Conservation (phyloP, 2,329 filamentous ascomycete genomes). For the Neofusicoccum cordaticola region DNA sequence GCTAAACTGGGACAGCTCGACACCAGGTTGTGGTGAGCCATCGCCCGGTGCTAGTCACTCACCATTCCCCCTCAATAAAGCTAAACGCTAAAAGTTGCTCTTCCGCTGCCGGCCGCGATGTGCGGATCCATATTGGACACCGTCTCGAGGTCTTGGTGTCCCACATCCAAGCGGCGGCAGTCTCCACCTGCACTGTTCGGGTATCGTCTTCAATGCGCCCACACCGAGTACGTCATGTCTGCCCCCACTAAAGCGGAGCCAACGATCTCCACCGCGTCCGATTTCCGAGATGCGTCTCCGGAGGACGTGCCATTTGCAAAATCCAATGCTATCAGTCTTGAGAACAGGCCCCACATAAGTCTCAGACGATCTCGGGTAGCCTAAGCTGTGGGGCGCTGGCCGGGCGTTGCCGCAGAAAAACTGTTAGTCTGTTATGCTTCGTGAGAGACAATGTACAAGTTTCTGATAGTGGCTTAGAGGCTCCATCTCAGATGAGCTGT, state of each 20-base stretch:
- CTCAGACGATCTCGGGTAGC: neutral
- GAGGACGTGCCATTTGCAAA: neutral
- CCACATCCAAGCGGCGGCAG: neutral
- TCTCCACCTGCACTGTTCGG: constrained; percentile 2
- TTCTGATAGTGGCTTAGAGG: too few relatives aligned
- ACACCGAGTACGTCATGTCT: neutral
- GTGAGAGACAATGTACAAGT: too few relatives aligned
- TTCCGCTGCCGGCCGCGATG: too few relatives aligned
- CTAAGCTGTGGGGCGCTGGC: neutral
- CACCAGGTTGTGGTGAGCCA: too few relatives aligned
- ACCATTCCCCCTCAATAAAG: neutral
- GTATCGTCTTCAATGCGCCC: neutral
- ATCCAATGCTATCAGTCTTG: neutral
- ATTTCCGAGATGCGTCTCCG: neutral
- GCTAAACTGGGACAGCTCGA: too few relatives aligned
- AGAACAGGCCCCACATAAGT: neutral
- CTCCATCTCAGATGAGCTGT: too few relatives aligned
- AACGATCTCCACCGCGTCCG: neutral
- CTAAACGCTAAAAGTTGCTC: neutral
- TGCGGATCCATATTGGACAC: neutral
- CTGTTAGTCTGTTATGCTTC: too few relatives aligned
- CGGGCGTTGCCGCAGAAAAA: neutral
- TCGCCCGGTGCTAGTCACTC: neutral
- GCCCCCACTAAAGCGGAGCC: neutral
- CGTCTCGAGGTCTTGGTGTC: neutral